These are phyloP conservation scores for Rhizopogon roseolus DNA, from an alignment of 768 basidiomycete genomes.

Conservation along the genomic window DNA sequence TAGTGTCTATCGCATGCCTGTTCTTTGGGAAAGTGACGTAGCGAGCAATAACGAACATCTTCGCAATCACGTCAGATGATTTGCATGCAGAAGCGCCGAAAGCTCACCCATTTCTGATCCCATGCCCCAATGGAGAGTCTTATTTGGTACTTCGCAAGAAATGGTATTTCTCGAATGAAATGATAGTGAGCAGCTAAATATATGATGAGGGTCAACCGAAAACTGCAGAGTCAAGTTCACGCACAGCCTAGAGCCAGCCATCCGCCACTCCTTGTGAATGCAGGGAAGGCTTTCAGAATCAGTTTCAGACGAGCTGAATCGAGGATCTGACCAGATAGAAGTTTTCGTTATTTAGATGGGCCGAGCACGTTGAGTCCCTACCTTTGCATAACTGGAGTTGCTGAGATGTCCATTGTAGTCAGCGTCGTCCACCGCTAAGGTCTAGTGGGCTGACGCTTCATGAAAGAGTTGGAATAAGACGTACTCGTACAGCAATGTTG, in stretches of 20 bases:
- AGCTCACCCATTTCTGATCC: slow-evolving; percentile 76
- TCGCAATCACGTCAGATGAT: background rate
- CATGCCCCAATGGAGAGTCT: slow-evolving; percentile 52
- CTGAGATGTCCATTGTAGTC: slow-evolving; percentile 76
- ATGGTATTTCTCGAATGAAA: slow-evolving; percentile 69
- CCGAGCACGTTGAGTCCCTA: slow-evolving; percentile 13
- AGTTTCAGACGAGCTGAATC: slow-evolving; percentile 47
- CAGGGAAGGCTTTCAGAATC: slow-evolving; percentile 47
- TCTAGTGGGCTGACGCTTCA: slow-evolving; percentile 1
- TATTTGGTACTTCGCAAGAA: slow-evolving; percentile 58
- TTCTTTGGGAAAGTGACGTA: slow-evolving; percentile 52
- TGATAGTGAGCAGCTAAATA: slow-evolving; percentile 56
- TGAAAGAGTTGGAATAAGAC: background rate
- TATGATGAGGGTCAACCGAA: background rate
- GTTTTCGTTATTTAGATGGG: background rate
- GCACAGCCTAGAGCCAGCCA: slow-evolving; percentile 52
- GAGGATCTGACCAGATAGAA: slow-evolving; percentile 26
- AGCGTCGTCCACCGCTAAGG: slow-evolving; percentile 59
- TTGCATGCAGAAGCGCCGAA: background rate
- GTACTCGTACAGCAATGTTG: slow-evolving; percentile 55
- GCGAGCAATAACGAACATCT: slow-evolving; percentile 63
- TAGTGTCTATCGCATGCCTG: slow-evolving; percentile 1
- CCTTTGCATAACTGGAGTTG: slow-evolving; percentile 80
- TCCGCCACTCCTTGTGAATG: slow-evolving; percentile 54
- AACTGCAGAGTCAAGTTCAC: background rate